Evolutionary conservation across 371 early-diverging fungal genomes (phyloP).

Genomic region (Lichtheimia ramosa): DNA sequence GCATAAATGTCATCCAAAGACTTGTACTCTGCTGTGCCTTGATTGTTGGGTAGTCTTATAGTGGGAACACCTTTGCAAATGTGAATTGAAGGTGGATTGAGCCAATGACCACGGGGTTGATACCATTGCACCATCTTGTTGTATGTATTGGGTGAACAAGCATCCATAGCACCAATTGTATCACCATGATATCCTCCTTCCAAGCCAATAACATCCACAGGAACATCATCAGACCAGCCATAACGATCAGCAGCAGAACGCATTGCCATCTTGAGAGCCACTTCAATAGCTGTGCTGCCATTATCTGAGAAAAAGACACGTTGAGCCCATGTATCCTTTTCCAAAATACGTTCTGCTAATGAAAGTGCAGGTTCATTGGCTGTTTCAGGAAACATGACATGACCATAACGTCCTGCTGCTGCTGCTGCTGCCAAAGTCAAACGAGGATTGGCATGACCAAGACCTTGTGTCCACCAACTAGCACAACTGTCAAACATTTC

Average conservation of each 20-base stretch:
- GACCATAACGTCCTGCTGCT: conserved; percentile 82
- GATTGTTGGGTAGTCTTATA: conserved; percentile 35
- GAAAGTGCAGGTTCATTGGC: conserved; percentile 71
- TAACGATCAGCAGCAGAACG: conserved; percentile 46
- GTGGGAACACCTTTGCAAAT: conserved; percentile 59
- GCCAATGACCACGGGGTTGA: conserved; percentile 74
- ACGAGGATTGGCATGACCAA: conserved; percentile 74
- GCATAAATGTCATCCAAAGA: conserved; percentile 39
- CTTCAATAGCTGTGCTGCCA: conserved; percentile 82
- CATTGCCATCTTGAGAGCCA: conserved; percentile 83
- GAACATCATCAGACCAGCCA: conserved; percentile 29
- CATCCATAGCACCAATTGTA: conserved; percentile 86
- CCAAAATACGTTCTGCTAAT: conserved; percentile 66
- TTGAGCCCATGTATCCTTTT: conserved; percentile 68
- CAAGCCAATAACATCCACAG: conserved; percentile 66
- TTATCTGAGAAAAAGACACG: conserved; percentile 82
- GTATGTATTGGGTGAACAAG: conserved; percentile 73
- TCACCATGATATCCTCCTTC: conserved; percentile 86
- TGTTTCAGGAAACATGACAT: conserved; percentile 82
- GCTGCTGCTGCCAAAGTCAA: conserved; percentile 65
- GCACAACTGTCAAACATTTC: conserved; percentile 78
- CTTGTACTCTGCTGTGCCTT: conserved; percentile 19
- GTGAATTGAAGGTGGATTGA: conserved; percentile 69
- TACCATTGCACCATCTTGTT: conserved; percentile 83
- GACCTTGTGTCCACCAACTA: conserved; percentile 86